Base-by-base conservation (phyloP, 202 grass and related monocot genomes). In the Musa balbisiana region DNA sequence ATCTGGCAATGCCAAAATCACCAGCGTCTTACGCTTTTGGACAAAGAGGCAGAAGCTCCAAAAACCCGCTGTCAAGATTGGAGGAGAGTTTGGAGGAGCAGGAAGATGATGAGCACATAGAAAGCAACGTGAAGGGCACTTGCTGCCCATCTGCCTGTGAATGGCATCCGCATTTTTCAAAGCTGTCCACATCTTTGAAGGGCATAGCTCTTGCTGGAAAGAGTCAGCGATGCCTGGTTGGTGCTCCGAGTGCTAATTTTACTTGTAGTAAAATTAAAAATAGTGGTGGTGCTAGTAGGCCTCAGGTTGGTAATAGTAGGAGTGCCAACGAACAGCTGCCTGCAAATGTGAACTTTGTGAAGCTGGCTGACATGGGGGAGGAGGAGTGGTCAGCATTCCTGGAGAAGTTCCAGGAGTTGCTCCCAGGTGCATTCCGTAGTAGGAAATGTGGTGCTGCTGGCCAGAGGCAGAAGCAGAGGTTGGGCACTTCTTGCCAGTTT, bases 401-500 rank as follows among this genome's bases (percentile, higher is more conserved):
- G 4, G 74, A 76, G 20, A 76, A 76, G n/a, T 76, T 76, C 49
- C 74, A 76, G 49, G 59, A 52, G 49, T 49, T 65, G 59, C 56
- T 76, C 15, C 59, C 15, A 23, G 60, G 26, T 64, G 58, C 74
- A 26, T 95, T 99, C 83, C 73, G 12, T 20, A 73, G 76, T 60
- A 71, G 89, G 76, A 99, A 92, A 80, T 83, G 76, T 51, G 51
- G 78, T 11, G n/a, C 84, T 1, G 15, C 78, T 23, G 72, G 79
- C 65, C 87, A 72, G 76, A 84, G 85, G 72, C 83, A 75, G 19
- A 78, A 85, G 85, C 92, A 76, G 86, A 93, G 91, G 82, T 85
- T 99, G 60, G 96, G 96, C 26, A 88, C 91, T 49, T 99, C 96
- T 22, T 99, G 91, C 87, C 89, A 99, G 91, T 99, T 99, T 95